Conservation (phyloP, 148 eudicot species). For the Pouteria glomerata region DNA sequence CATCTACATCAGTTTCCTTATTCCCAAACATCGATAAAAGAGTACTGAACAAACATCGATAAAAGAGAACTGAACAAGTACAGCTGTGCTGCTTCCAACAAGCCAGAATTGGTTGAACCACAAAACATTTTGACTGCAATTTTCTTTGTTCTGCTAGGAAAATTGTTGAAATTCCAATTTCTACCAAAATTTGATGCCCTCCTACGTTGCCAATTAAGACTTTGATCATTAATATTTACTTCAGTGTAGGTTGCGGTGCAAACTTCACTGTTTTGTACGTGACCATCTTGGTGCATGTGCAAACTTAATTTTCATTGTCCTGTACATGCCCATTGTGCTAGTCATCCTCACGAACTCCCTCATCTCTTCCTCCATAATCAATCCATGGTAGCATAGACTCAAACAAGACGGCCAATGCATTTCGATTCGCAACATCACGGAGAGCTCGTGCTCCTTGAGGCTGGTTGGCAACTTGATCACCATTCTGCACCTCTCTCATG, state of each 20-base stretch:
- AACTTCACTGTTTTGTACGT: background rate
- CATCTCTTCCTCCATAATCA: constrained; percentile 49
- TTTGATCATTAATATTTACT: too few species aligned
- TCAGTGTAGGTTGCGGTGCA: background rate
- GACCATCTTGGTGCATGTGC: background rate
- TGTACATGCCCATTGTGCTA: constrained; percentile 27
- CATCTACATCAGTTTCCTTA: too few species aligned
- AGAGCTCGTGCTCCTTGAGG: constrained; percentile 38
- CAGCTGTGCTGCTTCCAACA: too few species aligned
- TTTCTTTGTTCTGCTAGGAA: too few species aligned
- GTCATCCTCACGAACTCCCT: constrained; percentile 28
- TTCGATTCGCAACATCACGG: constrained; percentile 65
- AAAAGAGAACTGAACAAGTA: too few species aligned
- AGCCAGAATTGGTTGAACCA: too few species aligned
- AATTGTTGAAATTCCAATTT: too few species aligned
- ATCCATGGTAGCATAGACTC: constrained; percentile 88
- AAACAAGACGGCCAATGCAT: constrained; percentile 65
- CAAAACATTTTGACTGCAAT: too few species aligned
- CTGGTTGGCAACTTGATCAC: constrained; percentile 34
- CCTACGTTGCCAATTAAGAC: too few species aligned
- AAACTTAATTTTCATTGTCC: constrained; percentile 18
- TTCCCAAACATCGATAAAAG: too few species aligned
- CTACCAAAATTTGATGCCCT: too few species aligned
- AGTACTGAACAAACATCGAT: too few species aligned
- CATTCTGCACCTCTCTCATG: constrained; percentile 46